Base-by-base conservation (phyloP, 371 early-diverging fungal genomes). In the Vairimorpha ceranae region DNA sequence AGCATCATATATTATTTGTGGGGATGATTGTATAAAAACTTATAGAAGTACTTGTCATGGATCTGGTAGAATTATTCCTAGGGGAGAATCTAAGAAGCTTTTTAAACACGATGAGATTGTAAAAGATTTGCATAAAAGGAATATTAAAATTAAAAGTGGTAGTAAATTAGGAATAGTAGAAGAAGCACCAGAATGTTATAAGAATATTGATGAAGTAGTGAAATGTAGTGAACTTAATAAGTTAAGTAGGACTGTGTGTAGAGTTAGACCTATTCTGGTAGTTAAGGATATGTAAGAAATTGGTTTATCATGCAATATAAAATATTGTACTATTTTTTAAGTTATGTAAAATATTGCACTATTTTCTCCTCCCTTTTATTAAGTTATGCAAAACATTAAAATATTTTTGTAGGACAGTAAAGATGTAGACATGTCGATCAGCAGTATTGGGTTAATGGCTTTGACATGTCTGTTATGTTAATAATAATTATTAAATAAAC, bases 191-290 rank as follows among this genome's bases (percentile, higher is more conserved):
- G 59, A 45, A n/a, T 70, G 75, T 25, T 85, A 85, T 65, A 85
- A 85, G 48, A 70, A 82, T 65, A 72, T 85, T 67, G 76, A 78
- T 64, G 65, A 51, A 29, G 84, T 85, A 51, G 83, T 85, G 54
- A 74, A 77, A 0, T 38, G 51, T 61, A 81, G 75, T 46, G 81
- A 78, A n/a, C 67, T 61, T 27, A 32, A 41, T n/a, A 72, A 63
- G 35, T 38, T 85, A 15, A 69, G 73, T 14, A 65, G 76, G 43
- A 82, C 51, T 43, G 75, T 81, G 14, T 72, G 72, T 58, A 75
- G 67, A 23, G 25, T 82, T 15, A 56, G 43, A 32, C 85, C 83
- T 35, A n/a, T 82, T 21, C 33, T 72, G 0, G 83, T 82, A 2
- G 70, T 85, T 10, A 85, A 85, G 69, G 85, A 81, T 51, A 83